Percentiles rank a stretch among this genome's conserved stretches.
Conservation (phyloP, 1,284 basidiomycete species). For the Rhodotorula sp. region DNA sequence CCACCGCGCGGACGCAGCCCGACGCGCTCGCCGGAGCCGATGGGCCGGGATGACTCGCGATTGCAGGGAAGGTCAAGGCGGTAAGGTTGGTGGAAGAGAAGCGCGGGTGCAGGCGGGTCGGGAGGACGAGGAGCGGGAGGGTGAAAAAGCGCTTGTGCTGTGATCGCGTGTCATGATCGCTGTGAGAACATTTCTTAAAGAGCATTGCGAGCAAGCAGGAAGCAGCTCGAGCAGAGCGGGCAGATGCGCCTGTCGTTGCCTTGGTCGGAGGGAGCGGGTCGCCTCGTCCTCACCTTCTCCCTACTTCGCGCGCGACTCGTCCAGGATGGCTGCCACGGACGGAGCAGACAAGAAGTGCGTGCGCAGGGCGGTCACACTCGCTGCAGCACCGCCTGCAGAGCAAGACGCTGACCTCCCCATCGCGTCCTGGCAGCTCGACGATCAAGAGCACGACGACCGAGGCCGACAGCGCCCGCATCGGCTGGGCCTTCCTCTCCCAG, state of each 20-base stretch:
- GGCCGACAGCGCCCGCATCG: slow-evolving; percentile 33
- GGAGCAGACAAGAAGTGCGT: slow-evolving; percentile 21
- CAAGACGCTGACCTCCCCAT: not conserved
- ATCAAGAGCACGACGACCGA: slow-evolving; percentile 6
- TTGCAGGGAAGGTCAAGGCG: not conserved
- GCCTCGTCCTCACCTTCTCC: not conserved
- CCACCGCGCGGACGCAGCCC: not conserved
- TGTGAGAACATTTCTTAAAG: rapidly evolving
- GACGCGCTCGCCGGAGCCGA: not conserved
- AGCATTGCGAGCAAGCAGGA: not conserved
- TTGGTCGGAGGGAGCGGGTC: not conserved
- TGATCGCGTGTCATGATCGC: not conserved
- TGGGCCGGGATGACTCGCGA: not conserved
- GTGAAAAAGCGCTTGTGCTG: not conserved
- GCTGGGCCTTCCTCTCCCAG: slow-evolving; percentile 41
- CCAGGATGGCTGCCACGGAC: slow-evolving; percentile 20
- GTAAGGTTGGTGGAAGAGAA: not conserved
- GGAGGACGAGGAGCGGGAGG: no score
- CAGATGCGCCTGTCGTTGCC: not conserved
- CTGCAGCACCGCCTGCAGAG: not conserved
- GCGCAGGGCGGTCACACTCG: not conserved
- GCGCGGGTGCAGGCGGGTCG: not conserved
- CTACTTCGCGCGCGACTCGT: not conserved
- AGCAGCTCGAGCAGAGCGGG: not conserved
- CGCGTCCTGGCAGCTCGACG: not conserved